These are phyloP conservation scores for Cordia subcordata DNA, from an alignment of 257 asterid genomes.

Conservation along the genomic window DNA sequence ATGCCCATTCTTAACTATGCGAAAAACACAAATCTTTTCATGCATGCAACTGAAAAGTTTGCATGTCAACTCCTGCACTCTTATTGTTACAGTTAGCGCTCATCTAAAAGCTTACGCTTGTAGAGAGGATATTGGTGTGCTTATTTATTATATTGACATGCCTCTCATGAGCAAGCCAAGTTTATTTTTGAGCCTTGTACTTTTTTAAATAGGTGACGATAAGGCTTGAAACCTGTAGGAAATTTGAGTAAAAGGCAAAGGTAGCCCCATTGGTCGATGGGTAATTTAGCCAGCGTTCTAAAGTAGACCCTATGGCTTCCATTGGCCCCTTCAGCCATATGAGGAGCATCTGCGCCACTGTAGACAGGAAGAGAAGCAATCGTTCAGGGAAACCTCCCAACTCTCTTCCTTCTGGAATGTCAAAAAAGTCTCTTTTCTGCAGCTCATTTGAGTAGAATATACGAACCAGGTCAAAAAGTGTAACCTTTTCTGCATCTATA, in stretches of 20 bases:
- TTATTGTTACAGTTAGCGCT: no score
- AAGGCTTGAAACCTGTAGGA: constrained; percentile 49
- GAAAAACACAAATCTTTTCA: no score
- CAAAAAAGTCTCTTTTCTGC: constrained; percentile 24
- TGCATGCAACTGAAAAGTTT: no score
- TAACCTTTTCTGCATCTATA: constrained; percentile 39
- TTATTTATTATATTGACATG: no score
- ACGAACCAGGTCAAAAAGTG: constrained; percentile 33
- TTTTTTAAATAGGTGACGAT: neutral
- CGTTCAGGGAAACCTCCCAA: constrained; percentile 23
- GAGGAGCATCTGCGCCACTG: constrained; percentile 34
- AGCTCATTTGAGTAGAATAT: constrained; percentile 34
- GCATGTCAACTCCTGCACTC: no score
- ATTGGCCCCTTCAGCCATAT: constrained; percentile 31
- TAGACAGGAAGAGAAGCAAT: constrained; percentile 57
- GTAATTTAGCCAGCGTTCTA: constrained; percentile 44
- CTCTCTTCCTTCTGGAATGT: constrained; percentile 10
- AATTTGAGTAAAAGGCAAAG: constrained; percentile 31
- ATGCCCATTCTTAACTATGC: no score
- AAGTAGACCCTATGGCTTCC: constrained; percentile 28
- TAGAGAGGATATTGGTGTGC: no score
- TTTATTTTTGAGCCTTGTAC: no score
- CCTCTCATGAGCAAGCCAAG: no score
- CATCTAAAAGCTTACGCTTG: no score
- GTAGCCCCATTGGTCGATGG: constrained; percentile 50